These are phyloP conservation scores for Colletotrichum noveboracense DNA, from an alignment of 2,329 filamentous ascomycete genomes.

Conservation along the genomic window DNA sequence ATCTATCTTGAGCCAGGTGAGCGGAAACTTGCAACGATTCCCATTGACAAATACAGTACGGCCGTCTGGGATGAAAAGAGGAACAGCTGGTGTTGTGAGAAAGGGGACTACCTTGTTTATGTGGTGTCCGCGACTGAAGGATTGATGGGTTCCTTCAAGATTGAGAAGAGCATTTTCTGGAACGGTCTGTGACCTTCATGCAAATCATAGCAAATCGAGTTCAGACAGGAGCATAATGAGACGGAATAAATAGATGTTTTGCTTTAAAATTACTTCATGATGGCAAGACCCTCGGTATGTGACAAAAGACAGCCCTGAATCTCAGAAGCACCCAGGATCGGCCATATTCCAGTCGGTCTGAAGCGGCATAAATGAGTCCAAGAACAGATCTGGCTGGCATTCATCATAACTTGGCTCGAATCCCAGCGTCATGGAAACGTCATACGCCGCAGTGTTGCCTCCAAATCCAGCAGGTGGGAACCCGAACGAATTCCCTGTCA, in stretches of 20 bases:
- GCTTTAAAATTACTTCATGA: not conserved
- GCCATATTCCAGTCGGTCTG: constrained; percentile 4
- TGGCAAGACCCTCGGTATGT: not conserved
- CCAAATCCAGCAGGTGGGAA: not conserved
- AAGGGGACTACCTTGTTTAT: constrained; percentile 67
- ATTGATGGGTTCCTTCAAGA: constrained; percentile 57
- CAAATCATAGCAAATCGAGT: not conserved
- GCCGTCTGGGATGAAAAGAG: constrained; percentile 75
- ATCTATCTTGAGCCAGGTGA: constrained; percentile 64
- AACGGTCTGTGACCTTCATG: constrained; percentile 54
- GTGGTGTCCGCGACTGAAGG: constrained; percentile 53
- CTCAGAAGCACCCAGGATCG: not conserved
- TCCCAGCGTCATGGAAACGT: constrained; percentile 6
- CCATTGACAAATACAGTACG: constrained; percentile 65
- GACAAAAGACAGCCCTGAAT: not conserved
- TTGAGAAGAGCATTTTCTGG: constrained; percentile 71
- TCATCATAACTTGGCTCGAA: constrained; percentile 11
- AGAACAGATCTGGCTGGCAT: constrained; percentile 4
- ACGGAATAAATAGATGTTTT: rapidly evolving
- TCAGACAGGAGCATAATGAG: not conserved
- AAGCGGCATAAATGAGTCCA: constrained; percentile 10
- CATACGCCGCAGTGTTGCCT: not conserved
- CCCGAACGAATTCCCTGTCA: not conserved
- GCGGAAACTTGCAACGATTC: constrained; percentile 58
- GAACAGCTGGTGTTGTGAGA: constrained; percentile 70